phyloP scores from a whole-genome alignment of 2,329 filamentous ascomycete genomes.

The Coleophoma crateriformis region DNA sequence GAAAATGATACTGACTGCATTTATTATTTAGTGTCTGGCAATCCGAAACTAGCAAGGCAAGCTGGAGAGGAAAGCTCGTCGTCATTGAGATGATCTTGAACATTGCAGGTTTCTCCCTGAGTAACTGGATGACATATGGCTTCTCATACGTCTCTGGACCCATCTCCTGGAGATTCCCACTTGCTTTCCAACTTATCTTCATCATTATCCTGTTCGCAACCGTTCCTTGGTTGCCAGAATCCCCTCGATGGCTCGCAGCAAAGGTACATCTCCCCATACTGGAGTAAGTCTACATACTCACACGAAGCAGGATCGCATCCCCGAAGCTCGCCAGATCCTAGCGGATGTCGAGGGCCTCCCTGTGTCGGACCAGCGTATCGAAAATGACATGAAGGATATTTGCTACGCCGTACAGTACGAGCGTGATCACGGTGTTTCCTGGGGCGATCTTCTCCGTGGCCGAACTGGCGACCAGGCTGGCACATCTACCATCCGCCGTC shows the following conservation, averaged over 20 bases:
- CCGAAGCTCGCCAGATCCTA: conserved; percentile 38
- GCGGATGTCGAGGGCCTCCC: conserved; percentile 34
- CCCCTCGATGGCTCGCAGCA: neutral
- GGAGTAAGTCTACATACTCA: too few relatives aligned
- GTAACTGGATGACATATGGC: conserved; percentile 53
- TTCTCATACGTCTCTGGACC: conserved; percentile 39
- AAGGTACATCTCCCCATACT: too few relatives aligned
- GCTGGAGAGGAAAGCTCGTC: neutral
- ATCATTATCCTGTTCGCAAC: neutral
- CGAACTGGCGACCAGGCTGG: neutral
- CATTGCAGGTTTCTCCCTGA: conserved; percentile 26
- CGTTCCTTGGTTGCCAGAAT: neutral
- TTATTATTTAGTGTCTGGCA: neutral
- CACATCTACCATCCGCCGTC: conserved; percentile 26
- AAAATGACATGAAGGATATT: neutral
- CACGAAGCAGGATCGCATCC: conserved; percentile 37
- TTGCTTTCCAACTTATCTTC: conserved; percentile 38
- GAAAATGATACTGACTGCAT: too few relatives aligned
- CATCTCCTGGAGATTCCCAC: conserved; percentile 50
- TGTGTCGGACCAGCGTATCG: neutral
- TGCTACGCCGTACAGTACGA: neutral
- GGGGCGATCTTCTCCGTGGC: neutral
- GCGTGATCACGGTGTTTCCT: neutral
- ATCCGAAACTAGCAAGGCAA: conserved; percentile 1
- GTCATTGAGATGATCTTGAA: neutral